Base-by-base conservation (phyloP, 352 stramenopile genomes). In the Pythium aquatile region DNA sequence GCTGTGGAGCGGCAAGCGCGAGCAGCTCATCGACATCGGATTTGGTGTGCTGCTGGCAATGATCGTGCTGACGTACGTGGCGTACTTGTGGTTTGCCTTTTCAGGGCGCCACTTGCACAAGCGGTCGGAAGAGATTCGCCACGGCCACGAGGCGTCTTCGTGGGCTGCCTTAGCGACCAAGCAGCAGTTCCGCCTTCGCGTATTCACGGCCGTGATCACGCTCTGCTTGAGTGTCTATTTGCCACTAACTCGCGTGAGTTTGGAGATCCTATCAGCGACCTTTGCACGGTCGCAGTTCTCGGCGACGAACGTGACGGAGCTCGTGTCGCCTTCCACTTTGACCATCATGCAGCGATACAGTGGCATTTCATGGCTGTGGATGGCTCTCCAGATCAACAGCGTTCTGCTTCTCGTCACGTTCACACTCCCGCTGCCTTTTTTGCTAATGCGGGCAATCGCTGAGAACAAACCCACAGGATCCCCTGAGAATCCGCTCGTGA, bases 191-290 rank as follows among this genome's bases (percentile, higher is more conserved):
- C 68, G 64, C 2, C 54, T 46, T 30, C 53, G 61, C 20, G n/a
- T 53, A 1, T 52, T 61, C 55, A 85, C 77, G 9, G 70, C 65
- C 35, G 63, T 82, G 5, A 72, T 82, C 30, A 84, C 77, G 5
- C 57, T 67, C 10, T 81, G 72, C 26, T 57, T 85, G 9, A 79
- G 68, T 7, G 57, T 81, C 11, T 87, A 87, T 30, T 49, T 87
- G 17, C 78, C 78, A 24, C 42, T 84, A 24, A 82, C 74, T 0
- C 61, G 72, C 10, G 40, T 83, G 2, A 73, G 65, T 30, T 48
- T 86, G 20, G 73, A 83, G 3, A 72, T 86, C 10, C 49, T 78
- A 7, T 52, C 60, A 14, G 66, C 39, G 5, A 30, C 46, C 11
- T 44, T 62, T n/a, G 33, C 51, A 7, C 8, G 42, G 2, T 35